Conservation (phyloP, 345 rosid genomes). For the Pugionium dolabratum region DNA sequence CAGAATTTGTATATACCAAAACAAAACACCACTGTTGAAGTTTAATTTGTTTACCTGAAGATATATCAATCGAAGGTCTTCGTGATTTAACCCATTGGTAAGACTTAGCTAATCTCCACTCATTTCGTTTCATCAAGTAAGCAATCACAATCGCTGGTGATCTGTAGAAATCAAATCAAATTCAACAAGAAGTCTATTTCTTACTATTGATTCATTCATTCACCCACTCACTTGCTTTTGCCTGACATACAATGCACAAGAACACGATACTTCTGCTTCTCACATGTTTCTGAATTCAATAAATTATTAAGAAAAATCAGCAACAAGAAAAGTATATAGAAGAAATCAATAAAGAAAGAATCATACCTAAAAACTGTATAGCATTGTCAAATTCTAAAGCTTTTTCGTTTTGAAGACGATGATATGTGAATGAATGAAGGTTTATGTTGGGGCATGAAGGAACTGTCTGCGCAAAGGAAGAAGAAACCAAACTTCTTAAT, state of each 20-base stretch:
- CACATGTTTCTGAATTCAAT: slow-evolving; percentile 71
- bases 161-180: slow-evolving; percentile 44
- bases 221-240: slow-evolving; percentile 64
- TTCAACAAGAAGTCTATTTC: background rate
- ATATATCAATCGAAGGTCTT: slow-evolving; percentile 65
- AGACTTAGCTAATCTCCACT: slow-evolving; percentile 84
- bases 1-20: background rate
- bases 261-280: slow-evolving; percentile 87
- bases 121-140: slow-evolving; percentile 84
- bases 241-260: slow-evolving; percentile 99
- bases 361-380: slow-evolving; percentile 71
- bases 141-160: slow-evolving; percentile 93
- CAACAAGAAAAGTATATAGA: background rate
- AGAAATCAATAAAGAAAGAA: background rate
- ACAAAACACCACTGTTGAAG: background rate
- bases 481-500: background rate
- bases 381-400: slow-evolving; percentile 85
- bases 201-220: too few relatives aligned
- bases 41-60: slow-evolving; percentile 46
- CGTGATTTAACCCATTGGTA: slow-evolving; percentile 90
- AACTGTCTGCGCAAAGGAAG: slow-evolving; percentile 62
- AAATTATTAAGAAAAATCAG: background rate
- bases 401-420: slow-evolving; percentile 76
- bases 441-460: slow-evolving; percentile 93
- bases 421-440: slow-evolving; percentile 89